Evolutionary conservation across 31 red algal species (phyloP), one percentile per base, ranked within the genome.

Genomic region (Odonthalia washingtoniensis): DNA sequence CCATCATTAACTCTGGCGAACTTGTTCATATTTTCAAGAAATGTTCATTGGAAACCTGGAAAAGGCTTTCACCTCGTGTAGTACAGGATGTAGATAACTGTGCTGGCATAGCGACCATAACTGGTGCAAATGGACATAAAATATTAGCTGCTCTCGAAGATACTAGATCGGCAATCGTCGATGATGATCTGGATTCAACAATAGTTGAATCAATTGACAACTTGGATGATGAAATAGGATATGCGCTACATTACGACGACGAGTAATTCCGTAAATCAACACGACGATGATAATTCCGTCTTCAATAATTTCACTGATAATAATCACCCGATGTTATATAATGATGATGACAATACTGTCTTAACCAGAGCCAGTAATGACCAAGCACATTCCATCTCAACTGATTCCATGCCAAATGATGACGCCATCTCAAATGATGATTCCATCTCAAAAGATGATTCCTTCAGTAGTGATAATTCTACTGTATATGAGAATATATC

Each of bases 111-210:
- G 49, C 31, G 34, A 37, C 31, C 12, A 32, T 70, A 34, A 9
- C 66, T 27, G 66, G 28, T 34, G 34, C 16, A 6, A 70, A 12
- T 37, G 66, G 66, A 6, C 66, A 37, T 21, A 70, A 70, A 27
- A 70, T 70, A 34, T 37, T 12, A 21, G 66, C 66, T 34, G 66
- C 66, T 28, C 14, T 37, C 6, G 66, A 70, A 70, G 16, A 70
- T 32, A 32, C 31, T 70, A 9, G 9, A 27, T 27, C 9, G 9
- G 66, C 66, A 6, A 70, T 70, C 34, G n/a, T 70, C 31, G 66
- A 70, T 70, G 66, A 70, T 12, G 31, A 70, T 12, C 31, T 70
- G 9, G 66, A n/a, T n/a, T n/a, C n/a, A n/a, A n/a, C n/a, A n/a
- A n/a, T n/a, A n/a, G n/a, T n/a, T n/a, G n/a, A n/a, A 70, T 28